Evolutionary conservation across 2,329 filamentous ascomycete genomes (phyloP).

Genomic region (Juglanconis juglandina): DNA sequence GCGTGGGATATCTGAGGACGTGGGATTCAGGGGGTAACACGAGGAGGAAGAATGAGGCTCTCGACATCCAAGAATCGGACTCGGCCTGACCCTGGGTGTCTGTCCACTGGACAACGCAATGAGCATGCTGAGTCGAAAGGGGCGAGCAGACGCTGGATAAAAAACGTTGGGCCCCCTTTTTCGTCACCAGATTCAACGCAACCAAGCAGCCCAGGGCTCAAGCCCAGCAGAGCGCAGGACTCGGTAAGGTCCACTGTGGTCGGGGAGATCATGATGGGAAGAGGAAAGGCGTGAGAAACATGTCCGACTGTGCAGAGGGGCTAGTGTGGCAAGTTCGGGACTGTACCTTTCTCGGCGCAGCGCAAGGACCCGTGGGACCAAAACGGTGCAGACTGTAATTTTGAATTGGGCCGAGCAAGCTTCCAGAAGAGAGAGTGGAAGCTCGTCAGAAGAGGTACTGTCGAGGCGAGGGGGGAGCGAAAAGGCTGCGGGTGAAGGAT

Average conservation of each 20-base stretch:
- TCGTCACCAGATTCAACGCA: neutral
- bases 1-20: neutral
- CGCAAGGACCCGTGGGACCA: constrained; percentile 12
- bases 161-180: too few relatives aligned
- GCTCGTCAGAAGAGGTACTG: constrained; percentile 1
- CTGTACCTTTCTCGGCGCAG: constrained; percentile 17
- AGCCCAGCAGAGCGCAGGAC: neutral
- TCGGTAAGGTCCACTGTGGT: neutral
- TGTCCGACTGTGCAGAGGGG: neutral
- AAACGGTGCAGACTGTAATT: constrained; percentile 9
- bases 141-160: too few relatives aligned
- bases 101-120: neutral
- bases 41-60: constrained; percentile 2
- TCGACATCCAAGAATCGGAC: neutral
- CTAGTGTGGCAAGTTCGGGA: constrained; percentile 10
- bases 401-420: neutral
- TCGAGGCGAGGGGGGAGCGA: neutral
- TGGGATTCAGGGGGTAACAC: neutral
- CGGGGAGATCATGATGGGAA: neutral
- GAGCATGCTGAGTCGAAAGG: neutral
- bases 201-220: neutral
- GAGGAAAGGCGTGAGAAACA: neutral
- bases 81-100: neutral
- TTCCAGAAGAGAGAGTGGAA: constrained; percentile 18
- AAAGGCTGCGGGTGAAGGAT: constrained; percentile 2